phyloP scores from a whole-genome alignment of 257 asterid genomes.

The Primulina huaijiensis region DNA sequence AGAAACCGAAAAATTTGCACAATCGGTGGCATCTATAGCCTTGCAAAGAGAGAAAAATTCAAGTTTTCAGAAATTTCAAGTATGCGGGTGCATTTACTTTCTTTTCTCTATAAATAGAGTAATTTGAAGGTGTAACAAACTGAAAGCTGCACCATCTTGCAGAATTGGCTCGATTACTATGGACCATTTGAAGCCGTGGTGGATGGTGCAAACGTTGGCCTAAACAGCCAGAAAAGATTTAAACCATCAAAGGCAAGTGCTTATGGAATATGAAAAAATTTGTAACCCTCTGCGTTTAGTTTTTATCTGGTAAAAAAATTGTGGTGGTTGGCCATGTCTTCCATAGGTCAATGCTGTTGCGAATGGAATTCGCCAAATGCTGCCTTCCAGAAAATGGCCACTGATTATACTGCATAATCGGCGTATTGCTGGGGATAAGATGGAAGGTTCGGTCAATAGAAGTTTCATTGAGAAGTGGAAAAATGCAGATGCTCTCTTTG shows the following conservation, averaged over 20 bases:
- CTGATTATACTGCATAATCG: conserved; percentile 75
- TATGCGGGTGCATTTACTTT: conserved; percentile 28
- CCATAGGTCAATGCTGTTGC: conserved; percentile 65
- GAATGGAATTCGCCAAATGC: conserved; percentile 78
- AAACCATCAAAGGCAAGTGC: conserved; percentile 64
- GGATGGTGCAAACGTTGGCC: conserved; percentile 86
- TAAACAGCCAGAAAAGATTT: conserved; percentile 63
- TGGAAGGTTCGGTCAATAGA: conserved; percentile 60
- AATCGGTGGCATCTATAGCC: conserved; percentile 75
- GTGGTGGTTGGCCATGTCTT: conserved; percentile 18
- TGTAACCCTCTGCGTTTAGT: background rate
- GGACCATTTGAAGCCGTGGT: conserved; percentile 93
- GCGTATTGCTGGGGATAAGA: conserved; percentile 64
- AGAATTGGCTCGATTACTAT: conserved; percentile 84
- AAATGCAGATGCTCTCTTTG: conserved; percentile 71
- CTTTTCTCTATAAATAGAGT: conserved; percentile 14
- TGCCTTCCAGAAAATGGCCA: conserved; percentile 81
- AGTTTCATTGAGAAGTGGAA: conserved; percentile 66
- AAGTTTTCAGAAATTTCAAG: conserved; percentile 81
- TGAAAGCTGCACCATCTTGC: conserved; percentile 34
- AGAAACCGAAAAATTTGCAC: conserved; percentile 72
- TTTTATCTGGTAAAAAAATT: background rate
- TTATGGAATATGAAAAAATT: background rate
- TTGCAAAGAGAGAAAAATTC: conserved; percentile 56
- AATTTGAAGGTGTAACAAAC: conserved; percentile 21